Conservation (phyloP, 179 eudicot species). For the Pouteria campechiana region DNA sequence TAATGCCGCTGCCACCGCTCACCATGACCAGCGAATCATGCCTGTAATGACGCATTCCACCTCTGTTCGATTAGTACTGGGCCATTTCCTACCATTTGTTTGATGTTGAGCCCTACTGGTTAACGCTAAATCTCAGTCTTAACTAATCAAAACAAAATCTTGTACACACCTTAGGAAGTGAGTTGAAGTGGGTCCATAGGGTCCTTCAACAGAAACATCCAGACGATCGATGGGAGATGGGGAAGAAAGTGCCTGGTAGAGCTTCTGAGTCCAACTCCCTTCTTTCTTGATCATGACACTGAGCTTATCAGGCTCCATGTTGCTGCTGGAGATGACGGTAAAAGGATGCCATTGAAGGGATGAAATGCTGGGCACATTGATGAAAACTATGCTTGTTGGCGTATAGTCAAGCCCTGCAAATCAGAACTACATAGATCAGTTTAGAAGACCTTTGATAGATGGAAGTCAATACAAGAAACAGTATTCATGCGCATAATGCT, state of each 20-base stretch:
- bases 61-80: too few species aligned
- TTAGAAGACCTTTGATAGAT: not conserved
- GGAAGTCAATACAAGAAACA: too few species aligned
- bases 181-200: constrained; percentile 58
- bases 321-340: constrained; percentile 52
- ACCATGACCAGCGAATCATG: constrained; percentile 56
- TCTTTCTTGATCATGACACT: constrained; percentile 44
- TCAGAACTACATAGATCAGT: not conserved
- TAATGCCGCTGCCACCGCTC: constrained; percentile 78
- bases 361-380: constrained; percentile 48
- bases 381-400: constrained; percentile 47
- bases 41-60: too few species aligned
- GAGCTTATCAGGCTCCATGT: constrained; percentile 38
- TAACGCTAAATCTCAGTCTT: too few species aligned
- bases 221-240: constrained; percentile 31
- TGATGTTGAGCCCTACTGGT: too few species aligned
- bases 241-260: constrained; percentile 30
- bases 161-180: constrained; percentile 46
- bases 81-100: too few species aligned
- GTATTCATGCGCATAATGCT: not conserved
- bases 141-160: not conserved
- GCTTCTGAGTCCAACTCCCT: constrained; percentile 59
- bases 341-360: constrained; percentile 84
- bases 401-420: constrained; percentile 27
- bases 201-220: constrained; percentile 61